Conservation (phyloP, 768 basidiomycete genomes). For the Leccinum variicolor region DNA sequence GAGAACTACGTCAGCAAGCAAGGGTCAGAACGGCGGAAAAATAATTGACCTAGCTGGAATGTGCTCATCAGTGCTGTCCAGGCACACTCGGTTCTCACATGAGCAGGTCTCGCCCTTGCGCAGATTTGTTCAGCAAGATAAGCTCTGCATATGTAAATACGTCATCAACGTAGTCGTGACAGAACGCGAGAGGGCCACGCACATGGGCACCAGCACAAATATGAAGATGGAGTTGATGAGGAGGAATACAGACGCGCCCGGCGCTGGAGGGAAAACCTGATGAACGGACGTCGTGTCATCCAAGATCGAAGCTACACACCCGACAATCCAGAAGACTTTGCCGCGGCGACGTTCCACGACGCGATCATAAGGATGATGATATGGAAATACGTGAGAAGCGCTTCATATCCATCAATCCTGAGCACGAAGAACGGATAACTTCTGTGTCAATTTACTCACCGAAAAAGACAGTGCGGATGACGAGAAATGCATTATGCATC, state of each 20-base stretch:
- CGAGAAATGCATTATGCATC: slow-evolving; percentile 53
- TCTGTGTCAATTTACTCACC: slow-evolving; percentile 36
- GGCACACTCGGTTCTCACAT: slow-evolving; percentile 49
- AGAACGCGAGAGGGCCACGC: slow-evolving; percentile 10
- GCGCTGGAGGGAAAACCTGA: slow-evolving; percentile 29
- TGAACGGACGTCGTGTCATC: neutral
- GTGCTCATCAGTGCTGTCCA: slow-evolving; percentile 52
- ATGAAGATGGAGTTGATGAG: slow-evolving; percentile 43
- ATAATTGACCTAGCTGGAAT: slow-evolving; percentile 39
- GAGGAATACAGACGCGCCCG: slow-evolving; percentile 47
- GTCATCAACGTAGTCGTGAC: neutral
- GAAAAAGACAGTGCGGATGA: slow-evolving; percentile 55
- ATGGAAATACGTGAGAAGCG: slow-evolving; percentile 48
- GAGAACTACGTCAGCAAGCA: neutral
- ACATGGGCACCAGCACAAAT: slow-evolving; percentile 32
- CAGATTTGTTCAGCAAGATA: slow-evolving; percentile 36
- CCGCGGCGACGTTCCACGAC: slow-evolving; percentile 51
- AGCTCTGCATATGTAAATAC: slow-evolving; percentile 15
- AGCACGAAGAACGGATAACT: neutral
- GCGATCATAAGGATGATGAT: slow-evolving; percentile 53
- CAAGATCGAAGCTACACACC: slow-evolving; percentile 29
- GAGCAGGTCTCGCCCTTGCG: slow-evolving; percentile 37
- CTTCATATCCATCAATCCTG: slow-evolving; percentile 13
- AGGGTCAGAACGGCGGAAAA: neutral
- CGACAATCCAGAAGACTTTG: slow-evolving; percentile 31